Conservation (phyloP, 2,329 filamentous ascomycete species). For the Chrysosporium queenslandicum region DNA sequence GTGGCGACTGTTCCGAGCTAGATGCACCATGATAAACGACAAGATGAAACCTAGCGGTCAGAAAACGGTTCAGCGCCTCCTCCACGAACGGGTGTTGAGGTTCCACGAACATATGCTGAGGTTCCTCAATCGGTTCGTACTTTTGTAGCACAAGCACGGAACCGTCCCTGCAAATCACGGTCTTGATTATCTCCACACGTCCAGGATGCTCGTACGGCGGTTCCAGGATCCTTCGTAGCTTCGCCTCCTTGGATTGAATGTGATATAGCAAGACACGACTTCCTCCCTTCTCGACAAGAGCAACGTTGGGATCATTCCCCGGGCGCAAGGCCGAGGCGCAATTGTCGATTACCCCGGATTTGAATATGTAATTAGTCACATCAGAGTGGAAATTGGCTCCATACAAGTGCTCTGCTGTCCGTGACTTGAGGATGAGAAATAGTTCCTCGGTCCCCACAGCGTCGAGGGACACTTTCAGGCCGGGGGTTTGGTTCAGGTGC, state of each 20-base stretch:
- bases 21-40: slow-evolving; percentile 20
- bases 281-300: slow-evolving; percentile 26
- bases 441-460: slow-evolving; percentile 21
- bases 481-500: slow-evolving; percentile 31
- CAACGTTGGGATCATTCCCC: slow-evolving; percentile 17
- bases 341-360: slow-evolving; percentile 23
- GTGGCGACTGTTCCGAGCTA: neutral
- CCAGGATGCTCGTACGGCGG: slow-evolving; percentile 23
- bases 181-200: slow-evolving; percentile 27
- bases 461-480: slow-evolving; percentile 20
- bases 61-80: slow-evolving; percentile 23
- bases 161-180: slow-evolving; percentile 19
- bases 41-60: slow-evolving; percentile 23
- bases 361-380: slow-evolving; percentile 24
- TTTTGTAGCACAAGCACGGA: slow-evolving; percentile 29
- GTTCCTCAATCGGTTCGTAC: slow-evolving; percentile 20
- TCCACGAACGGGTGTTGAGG: slow-evolving; percentile 25
- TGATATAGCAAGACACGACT: slow-evolving; percentile 24
- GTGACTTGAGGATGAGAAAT: slow-evolving; percentile 26
- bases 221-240: slow-evolving; percentile 17
- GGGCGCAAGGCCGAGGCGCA: slow-evolving; percentile 24
- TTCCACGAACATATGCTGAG: slow-evolving; percentile 13
- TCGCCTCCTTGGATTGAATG: slow-evolving; percentile 17
- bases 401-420: slow-evolving; percentile 28
- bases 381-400: slow-evolving; percentile 29